phyloP scores from a whole-genome alignment of 176 grass and related monocot species.

The Carex littledalei region DNA sequence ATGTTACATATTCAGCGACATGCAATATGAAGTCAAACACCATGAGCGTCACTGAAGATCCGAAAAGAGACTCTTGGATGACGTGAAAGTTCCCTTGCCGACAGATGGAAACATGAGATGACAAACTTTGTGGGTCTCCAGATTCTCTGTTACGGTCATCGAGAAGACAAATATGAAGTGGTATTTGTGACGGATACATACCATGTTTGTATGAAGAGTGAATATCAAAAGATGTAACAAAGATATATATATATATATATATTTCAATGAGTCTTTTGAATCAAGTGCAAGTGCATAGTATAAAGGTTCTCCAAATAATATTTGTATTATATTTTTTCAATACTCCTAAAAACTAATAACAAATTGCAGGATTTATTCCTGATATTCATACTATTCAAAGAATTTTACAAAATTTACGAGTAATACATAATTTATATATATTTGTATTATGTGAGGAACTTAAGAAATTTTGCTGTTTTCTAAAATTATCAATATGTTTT shows the following conservation, averaged over 20 bases:
- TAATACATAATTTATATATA: background rate
- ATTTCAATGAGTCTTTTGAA: background rate
- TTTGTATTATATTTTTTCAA: background rate
- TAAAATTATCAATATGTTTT: no score
- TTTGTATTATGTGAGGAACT: background rate
- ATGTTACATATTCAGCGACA: background rate
- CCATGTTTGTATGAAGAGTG: background rate
- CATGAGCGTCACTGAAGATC: background rate
- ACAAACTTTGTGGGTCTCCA: background rate
- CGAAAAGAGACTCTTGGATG: background rate
- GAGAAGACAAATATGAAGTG: background rate
- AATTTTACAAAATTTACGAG: background rate
- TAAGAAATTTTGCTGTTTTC: no score
- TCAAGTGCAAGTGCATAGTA: background rate
- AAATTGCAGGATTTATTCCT: background rate
- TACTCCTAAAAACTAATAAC: background rate
- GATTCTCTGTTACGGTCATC: background rate
- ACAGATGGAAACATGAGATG: background rate
- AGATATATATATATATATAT: background rate
- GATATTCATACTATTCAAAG: no score
- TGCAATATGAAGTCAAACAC: background rate
- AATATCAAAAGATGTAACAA: background rate
- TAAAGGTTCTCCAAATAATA: background rate
- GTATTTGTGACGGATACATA: background rate
- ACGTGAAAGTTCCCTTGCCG: conserved; percentile 3